These are phyloP conservation scores for Aureobasidium sp. DNA, from an alignment of 2,329 filamentous ascomycete genomes.

Conservation along the genomic window DNA sequence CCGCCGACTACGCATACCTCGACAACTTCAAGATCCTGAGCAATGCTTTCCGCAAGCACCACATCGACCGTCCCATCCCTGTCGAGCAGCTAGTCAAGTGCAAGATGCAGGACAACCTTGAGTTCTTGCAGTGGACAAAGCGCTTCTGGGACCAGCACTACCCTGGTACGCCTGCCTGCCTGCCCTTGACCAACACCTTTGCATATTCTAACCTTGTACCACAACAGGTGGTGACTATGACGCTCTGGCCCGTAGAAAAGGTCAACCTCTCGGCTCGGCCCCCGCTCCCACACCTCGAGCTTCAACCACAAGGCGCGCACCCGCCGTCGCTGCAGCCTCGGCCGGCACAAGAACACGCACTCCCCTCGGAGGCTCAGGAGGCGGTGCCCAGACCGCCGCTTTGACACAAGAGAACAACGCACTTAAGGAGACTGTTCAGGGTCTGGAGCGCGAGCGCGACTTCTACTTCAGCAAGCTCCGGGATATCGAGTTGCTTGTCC, in stretches of 20 bases:
- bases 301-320: slow-evolving; percentile 42
- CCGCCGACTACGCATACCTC: slow-evolving; percentile 92
- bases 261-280: slow-evolving; percentile 54
- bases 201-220: not conserved
- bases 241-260: slow-evolving; percentile 77
- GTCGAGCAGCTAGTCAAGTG: slow-evolving; percentile 89
- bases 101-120: slow-evolving; percentile 99
- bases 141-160: slow-evolving; percentile 97
- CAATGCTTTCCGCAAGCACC: slow-evolving; percentile 78
- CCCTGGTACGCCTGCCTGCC: slow-evolving; percentile 46
- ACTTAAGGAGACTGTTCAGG: slow-evolving; percentile 90
- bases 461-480: slow-evolving; percentile 99
- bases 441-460: slow-evolving; percentile 90
- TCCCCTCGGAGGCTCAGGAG: slow-evolving; percentile 29
- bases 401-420: slow-evolving; percentile 79
- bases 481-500: slow-evolving; percentile 91
- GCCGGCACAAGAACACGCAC: slow-evolving; percentile 36
- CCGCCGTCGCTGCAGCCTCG: slow-evolving; percentile 45
- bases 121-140: slow-evolving; percentile 97
- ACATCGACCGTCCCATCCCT: slow-evolving; percentile 81
- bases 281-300: slow-evolving; percentile 45
- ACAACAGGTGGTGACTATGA: slow-evolving; percentile 75
- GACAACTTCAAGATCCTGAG: slow-evolving; percentile 98
- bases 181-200: too few species aligned
- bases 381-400: slow-evolving; percentile 58